Conservation (phyloP, 176 grass and related monocot genomes). For the Thalia dealbata region DNA sequence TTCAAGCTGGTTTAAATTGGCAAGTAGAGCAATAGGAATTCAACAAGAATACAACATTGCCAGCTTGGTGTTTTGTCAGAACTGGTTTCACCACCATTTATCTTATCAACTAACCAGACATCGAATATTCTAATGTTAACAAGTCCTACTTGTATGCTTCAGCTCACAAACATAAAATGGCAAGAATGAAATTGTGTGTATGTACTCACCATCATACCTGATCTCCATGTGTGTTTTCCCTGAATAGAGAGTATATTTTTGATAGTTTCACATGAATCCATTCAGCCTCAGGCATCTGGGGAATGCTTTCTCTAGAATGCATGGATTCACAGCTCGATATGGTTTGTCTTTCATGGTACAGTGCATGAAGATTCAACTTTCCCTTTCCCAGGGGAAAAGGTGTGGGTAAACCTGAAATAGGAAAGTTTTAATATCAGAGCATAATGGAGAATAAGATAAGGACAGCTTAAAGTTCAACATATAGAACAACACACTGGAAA, state of each 20-base stretch:
- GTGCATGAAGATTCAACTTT: constrained; percentile 6
- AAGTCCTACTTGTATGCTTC: not conserved
- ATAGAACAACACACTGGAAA: not conserved
- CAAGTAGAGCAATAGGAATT: not conserved
- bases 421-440: not conserved
- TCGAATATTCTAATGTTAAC: not conserved
- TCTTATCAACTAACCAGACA: not conserved
- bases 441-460: not conserved
- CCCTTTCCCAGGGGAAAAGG: not conserved
- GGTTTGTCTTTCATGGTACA: not conserved
- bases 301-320: not conserved
- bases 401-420: not conserved
- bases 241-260: not conserved
- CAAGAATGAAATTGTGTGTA: not conserved
- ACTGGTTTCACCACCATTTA: not conserved
- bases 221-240: not conserved
- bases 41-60: not conserved
- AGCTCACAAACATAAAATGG: not conserved
- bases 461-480: not conserved
- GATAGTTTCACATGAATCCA: not conserved
- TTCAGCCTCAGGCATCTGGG: not conserved
- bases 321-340: not conserved
- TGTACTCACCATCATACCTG: constrained; percentile 20
- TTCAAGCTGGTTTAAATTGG: not conserved
- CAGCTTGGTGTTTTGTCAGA: not conserved